A percentile compares a stretch with the other conserved stretches of the same genome.
phyloP scores from a whole-genome alignment of 192 early-diverging fungal genomes.

The Irineochytrium annulatum region DNA sequence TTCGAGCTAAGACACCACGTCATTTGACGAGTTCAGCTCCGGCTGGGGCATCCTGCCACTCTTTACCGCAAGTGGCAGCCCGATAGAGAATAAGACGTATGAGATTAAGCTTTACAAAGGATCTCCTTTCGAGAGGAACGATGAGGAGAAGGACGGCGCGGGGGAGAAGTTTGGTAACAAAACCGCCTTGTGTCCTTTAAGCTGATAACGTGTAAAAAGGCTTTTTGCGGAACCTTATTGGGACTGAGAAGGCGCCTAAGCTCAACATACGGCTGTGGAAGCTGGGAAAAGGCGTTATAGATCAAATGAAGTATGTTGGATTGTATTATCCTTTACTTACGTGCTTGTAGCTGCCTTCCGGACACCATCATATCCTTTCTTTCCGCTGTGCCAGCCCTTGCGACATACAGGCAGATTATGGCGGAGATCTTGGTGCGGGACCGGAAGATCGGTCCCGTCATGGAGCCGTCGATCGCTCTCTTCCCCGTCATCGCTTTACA shows the following conservation, averaged over 20 bases:
- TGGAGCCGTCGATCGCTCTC: conserved; percentile 33
- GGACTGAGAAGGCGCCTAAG: conserved; percentile 28
- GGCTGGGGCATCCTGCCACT: conserved; percentile 52
- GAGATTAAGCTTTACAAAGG: conserved; percentile 43
- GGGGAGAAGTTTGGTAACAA: conserved; percentile 16
- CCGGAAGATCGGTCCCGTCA: conserved; percentile 8
- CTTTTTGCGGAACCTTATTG: conserved; percentile 28
- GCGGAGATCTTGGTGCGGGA: conserved; percentile 30
- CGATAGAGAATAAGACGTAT: conserved; percentile 45
- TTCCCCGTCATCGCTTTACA: conserved; percentile 38
- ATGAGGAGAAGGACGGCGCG: conserved; percentile 15
- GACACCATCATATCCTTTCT: conserved; percentile 34
- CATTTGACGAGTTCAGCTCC: conserved; percentile 32
- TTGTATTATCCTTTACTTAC: not conserved
- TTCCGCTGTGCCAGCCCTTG: conserved; percentile 30
- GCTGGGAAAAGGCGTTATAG: conserved; percentile 31
- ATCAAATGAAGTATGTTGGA: conserved; percentile 36
- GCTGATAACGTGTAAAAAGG: conserved; percentile 5
- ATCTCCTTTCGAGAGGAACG: conserved; percentile 42
- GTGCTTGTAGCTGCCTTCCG: conserved; percentile 36
- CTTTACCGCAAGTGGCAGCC: conserved; percentile 41
- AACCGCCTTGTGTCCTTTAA: not conserved
- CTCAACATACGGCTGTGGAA: conserved; percentile 44
- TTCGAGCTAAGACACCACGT: conserved; percentile 4
- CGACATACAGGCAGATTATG: conserved; percentile 41